Percentiles rank a stretch among this genome's conserved stretches.
phyloP scores from a whole-genome alignment of 2,329 filamentous ascomycete species.

The Reticulascus tulasneorum region DNA sequence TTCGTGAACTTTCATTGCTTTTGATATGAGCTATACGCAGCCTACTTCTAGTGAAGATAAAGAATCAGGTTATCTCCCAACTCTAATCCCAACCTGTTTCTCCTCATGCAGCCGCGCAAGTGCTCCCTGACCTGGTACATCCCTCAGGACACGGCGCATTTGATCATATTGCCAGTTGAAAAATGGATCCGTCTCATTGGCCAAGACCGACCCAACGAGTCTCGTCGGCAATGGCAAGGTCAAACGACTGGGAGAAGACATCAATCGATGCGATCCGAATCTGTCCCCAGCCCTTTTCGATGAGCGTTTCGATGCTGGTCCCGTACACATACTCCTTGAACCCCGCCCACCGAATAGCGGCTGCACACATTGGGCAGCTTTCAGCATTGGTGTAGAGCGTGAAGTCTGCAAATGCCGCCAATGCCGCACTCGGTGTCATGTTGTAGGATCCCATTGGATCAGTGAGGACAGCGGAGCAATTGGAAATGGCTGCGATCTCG shows the following conservation, averaged over 20 bases:
- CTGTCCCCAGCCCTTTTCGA: slow-evolving; percentile 27
- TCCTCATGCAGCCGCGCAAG: too few relatives aligned
- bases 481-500: slow-evolving; percentile 51
- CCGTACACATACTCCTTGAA: slow-evolving; percentile 54
- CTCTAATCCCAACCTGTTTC: too few relatives aligned
- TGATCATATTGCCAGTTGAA: slow-evolving; percentile 51
- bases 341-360: slow-evolving; percentile 51
- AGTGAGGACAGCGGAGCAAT: slow-evolving; percentile 46
- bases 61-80: too few relatives aligned
- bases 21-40: too few relatives aligned
- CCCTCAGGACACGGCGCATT: slow-evolving; percentile 9
- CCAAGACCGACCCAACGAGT: slow-evolving; percentile 43
- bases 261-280: slow-evolving; percentile 41
- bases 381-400: slow-evolving; percentile 55
- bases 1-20: too few relatives aligned
- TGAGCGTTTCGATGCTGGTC: slow-evolving; percentile 42
- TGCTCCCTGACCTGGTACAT: slow-evolving; percentile 8
- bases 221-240: slow-evolving; percentile 22
- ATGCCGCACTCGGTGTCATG: slow-evolving; percentile 33
- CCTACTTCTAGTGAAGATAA: too few relatives aligned
- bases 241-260: slow-evolving; percentile 39
- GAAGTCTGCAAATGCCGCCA: slow-evolving; percentile 40
- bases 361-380: slow-evolving; percentile 54
- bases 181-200: slow-evolving; percentile 49
- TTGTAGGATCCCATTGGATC: slow-evolving; percentile 40